These are phyloP conservation scores for Acanthamoeba lenticulata DNA, from an alignment of 208 protist genomes.

Conservation along the genomic window DNA sequence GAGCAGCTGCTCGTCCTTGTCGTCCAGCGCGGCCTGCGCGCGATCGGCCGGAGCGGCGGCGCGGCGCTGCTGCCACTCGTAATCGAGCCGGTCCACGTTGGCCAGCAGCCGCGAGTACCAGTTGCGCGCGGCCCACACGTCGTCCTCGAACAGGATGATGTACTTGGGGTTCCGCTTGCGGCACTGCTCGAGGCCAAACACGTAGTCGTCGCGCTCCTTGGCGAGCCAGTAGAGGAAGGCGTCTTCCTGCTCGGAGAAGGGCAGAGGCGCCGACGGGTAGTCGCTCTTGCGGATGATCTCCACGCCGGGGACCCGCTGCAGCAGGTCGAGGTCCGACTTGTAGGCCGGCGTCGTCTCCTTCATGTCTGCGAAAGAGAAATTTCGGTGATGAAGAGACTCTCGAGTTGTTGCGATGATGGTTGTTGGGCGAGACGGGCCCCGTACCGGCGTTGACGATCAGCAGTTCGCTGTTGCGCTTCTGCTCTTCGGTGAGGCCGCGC, in stretches of 20 bases:
- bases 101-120: neutral
- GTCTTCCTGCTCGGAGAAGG: constrained; percentile 2
- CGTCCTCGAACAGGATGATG: constrained; percentile 35
- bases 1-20: neutral
- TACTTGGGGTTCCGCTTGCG: neutral
- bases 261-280: neutral
- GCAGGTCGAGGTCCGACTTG: neutral
- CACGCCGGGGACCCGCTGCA: neutral
- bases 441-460: neutral
- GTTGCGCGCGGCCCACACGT: neutral
- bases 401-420: too few relatives aligned
- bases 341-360: neutral
- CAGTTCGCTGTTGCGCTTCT: neutral
- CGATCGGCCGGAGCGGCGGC: too few relatives aligned
- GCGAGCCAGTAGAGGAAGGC: constrained; percentile 43
- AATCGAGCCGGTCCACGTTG: neutral
- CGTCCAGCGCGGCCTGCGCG: neutral
- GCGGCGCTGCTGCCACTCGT: neutral
- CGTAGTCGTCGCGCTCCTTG: constrained; percentile 33
- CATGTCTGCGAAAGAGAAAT: neutral
- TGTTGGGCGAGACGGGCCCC: too few relatives aligned
- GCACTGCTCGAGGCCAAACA: constrained; percentile 1
- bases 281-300: neutral
- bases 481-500: neutral
- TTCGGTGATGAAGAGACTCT: neutral